Conservation (phyloP, 169 alveolate species). For the Theileria equi region DNA sequence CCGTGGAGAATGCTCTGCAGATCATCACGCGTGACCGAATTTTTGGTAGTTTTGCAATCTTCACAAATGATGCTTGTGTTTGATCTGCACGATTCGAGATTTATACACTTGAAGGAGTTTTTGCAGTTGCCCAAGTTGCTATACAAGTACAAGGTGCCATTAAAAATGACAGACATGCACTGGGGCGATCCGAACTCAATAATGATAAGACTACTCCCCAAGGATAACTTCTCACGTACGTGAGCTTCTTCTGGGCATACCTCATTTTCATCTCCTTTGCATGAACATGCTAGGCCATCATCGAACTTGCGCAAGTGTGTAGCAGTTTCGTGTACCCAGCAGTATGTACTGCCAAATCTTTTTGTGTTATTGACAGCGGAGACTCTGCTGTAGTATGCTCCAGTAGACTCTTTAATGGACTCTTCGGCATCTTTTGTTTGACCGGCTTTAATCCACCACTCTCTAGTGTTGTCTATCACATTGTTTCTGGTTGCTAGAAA, state of each 20-base stretch:
- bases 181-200: conserved; percentile 18
- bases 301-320: conserved; percentile 16
- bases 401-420: too few species aligned
- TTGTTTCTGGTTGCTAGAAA: too few species aligned
- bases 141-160: conserved; percentile 10
- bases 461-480: too few species aligned
- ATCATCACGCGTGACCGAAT: not conserved
- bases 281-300: conserved; percentile 18
- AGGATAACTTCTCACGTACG: too few species aligned
- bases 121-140: conserved; percentile 10
- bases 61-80: conserved; percentile 7
- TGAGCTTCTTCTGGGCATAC: too few species aligned
- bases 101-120: not conserved
- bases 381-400: conserved; percentile 58
- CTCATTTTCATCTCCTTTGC: conserved; percentile 13
- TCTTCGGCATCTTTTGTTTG: too few species aligned
- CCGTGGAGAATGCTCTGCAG: conserved; percentile 17
- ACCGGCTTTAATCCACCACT: too few species aligned
- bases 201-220: conserved; percentile 1
- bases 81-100: not conserved
- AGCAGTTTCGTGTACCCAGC: conserved; percentile 62
- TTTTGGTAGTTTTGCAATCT: conserved; percentile 8
- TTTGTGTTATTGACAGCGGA: conserved; percentile 36
- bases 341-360: conserved; percentile 13
- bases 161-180: conserved; percentile 6